Percentiles rank a stretch among this genome's conserved stretches.
phyloP scores from a whole-genome alignment of 345 rosid species.

The Citropsis articulata region DNA sequence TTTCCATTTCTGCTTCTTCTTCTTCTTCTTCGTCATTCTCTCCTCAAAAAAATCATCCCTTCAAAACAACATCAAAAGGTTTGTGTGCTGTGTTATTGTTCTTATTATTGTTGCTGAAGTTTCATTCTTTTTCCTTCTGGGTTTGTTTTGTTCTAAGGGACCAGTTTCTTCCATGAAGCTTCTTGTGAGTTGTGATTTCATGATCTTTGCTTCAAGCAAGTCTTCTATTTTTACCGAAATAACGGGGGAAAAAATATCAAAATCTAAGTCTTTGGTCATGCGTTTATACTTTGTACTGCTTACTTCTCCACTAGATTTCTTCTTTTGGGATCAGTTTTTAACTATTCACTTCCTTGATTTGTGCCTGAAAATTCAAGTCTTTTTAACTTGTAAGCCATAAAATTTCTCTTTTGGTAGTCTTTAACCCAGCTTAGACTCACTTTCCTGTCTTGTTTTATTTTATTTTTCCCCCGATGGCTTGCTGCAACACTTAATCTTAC shows the following conservation, averaged over 20 bases:
- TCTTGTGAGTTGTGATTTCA: neutral
- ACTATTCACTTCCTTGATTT: slow-evolving; percentile 9
- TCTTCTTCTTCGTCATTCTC: neutral
- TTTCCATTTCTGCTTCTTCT: neutral
- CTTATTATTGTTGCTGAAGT: neutral
- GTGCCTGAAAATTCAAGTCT: neutral
- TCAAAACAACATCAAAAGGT: slow-evolving; percentile 10
- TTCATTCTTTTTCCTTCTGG: neutral
- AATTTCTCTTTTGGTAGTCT: neutral
- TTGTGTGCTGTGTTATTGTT: neutral
- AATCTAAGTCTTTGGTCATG: neutral
- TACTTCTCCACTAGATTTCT: neutral
- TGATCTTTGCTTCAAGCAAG: neutral
- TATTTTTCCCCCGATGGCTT: neutral
- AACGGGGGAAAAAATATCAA: slow-evolving; percentile 3
- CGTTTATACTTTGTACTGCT: neutral
- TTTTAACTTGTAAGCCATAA: neutral
- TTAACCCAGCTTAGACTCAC: neutral
- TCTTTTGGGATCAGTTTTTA: neutral
- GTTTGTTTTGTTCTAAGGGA: neutral
- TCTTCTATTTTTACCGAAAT: neutral
- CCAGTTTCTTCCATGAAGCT: neutral
- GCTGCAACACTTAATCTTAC: neutral
- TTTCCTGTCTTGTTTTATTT: neutral
- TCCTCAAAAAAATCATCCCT: neutral